Conservation (phyloP, 441 rosid species). For the Euphorbia corollata region DNA sequence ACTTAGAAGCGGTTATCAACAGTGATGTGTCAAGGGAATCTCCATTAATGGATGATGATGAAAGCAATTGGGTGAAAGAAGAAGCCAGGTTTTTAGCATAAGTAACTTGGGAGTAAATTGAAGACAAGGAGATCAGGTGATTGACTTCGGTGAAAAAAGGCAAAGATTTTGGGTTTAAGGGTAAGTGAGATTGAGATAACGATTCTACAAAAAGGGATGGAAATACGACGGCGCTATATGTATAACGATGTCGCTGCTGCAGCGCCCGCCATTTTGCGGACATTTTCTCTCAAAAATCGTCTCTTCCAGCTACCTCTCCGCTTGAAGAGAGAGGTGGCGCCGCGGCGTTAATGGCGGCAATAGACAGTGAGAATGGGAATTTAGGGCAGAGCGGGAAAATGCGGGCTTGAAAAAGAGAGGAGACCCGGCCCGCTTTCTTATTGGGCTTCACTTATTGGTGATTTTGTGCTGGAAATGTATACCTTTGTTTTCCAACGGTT, state of each 20-base stretch:
- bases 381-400: conserved; percentile 12
- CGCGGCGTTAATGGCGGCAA: neutral
- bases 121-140: conserved; percentile 55
- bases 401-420: neutral
- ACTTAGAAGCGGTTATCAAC: conserved; percentile 34
- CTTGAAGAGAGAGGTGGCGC: neutral
- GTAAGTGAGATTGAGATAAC: conserved; percentile 34
- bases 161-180: conserved; percentile 21
- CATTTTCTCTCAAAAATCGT: conserved; percentile 28
- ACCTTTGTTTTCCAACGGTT: too few species aligned
- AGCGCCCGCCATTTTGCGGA: conserved; percentile 95
- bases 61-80: conserved; percentile 42
- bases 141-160: conserved; percentile 44
- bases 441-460: neutral
- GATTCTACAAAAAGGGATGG: conserved; percentile 45
- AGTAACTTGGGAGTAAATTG: conserved; percentile 63
- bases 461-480: too few species aligned
- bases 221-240: conserved; percentile 70
- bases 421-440: neutral
- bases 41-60: conserved; percentile 11
- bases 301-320: neutral
- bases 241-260: conserved; percentile 92
- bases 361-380: neutral
- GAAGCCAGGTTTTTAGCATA: conserved; percentile 60
- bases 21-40: conserved; percentile 21